A percentile compares a stretch with the other conserved stretches of the same genome.
Evolutionary conservation across 345 rosid genomes (phyloP).

Genomic region (Salix purpurea): DNA sequence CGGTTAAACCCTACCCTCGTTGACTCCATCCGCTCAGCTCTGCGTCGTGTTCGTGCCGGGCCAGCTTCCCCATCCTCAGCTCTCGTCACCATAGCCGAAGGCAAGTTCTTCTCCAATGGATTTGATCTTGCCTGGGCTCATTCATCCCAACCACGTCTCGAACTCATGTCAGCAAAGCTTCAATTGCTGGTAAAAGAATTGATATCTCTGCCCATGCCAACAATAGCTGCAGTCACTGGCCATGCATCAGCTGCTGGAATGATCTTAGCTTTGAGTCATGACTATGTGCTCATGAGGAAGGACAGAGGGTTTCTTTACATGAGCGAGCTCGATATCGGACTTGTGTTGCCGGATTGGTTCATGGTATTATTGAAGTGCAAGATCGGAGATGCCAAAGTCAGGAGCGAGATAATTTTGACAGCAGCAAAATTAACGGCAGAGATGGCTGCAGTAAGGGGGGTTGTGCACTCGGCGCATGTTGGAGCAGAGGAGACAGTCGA

Average conservation of each 20-base stretch:
- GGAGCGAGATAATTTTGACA: conserved; percentile 13
- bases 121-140: conserved; percentile 21
- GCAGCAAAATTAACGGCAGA: conserved; percentile 21
- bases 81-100: conserved; percentile 22
- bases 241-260: no score
- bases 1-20: conserved; percentile 22
- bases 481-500: conserved; percentile 17
- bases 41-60: neutral
- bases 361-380: no score
- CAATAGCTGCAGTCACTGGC: no score
- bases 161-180: no score
- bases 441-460: conserved; percentile 15
- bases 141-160: neutral
- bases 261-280: no score
- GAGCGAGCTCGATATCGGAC: no score
- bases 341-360: no score
- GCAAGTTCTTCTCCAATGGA: conserved; percentile 29
- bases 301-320: no score
- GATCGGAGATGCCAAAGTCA: no score
- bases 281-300: no score
- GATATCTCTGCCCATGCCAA: no score
- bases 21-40: conserved; percentile 19
- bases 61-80: conserved; percentile 16
- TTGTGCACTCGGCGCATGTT: conserved; percentile 13
- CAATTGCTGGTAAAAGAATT: no score